Evolutionary conservation across 352 stramenopile genomes (phyloP), one percentile per base, ranked within the genome.

Genomic region (Pythium chondricola): DNA sequence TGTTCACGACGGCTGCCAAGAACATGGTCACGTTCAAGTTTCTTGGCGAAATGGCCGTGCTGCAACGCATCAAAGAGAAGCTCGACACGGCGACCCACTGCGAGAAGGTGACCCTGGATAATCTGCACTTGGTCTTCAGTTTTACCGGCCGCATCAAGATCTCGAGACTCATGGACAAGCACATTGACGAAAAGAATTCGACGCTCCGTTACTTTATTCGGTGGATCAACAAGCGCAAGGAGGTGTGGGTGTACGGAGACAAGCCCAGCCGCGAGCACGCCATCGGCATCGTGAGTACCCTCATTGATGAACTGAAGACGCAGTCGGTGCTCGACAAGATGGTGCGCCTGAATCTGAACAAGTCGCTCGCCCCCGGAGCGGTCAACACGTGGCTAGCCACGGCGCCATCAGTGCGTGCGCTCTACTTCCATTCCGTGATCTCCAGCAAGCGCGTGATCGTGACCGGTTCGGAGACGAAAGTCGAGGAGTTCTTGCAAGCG

Each of bases 21-120:
- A 59, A 58, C 44, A 59, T 64, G 48, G 56, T 58, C 26, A 64
- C 56, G 22, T 26, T 66, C 30, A 61, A 61, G 48, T 66, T 66
- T 35, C 20, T 47, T 1, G 39, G 47, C 9, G 46, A 52, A 1
- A 21, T 55, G 21, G 17, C 18, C 2, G 30, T 48, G 31, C 43
- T 66, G 22, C 27, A 43, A 27, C 52, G 51, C 11, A 31, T 66
- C 33, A 47, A 48, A 26, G 47, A 16, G 16, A 48, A 58, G 44
- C 48, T 66, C 1, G 52, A 58, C 18, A 43, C 39, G 24, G 31
- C 6, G 18, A 38, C 54, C 21, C 4, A 26, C 7, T 47, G 30
- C 39, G 43, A 61, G 42, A 53, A 66, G 17, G 36, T 66, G 3
- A 37, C 49, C n/a, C 42, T 38, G 10, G 14, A 6, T 0, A 38